A percentile compares a stretch with the other conserved stretches of the same genome.
phyloP scores from a whole-genome alignment of 225 moss, liverwort and hornwort genomes.

The Straminergon stramineum region DNA sequence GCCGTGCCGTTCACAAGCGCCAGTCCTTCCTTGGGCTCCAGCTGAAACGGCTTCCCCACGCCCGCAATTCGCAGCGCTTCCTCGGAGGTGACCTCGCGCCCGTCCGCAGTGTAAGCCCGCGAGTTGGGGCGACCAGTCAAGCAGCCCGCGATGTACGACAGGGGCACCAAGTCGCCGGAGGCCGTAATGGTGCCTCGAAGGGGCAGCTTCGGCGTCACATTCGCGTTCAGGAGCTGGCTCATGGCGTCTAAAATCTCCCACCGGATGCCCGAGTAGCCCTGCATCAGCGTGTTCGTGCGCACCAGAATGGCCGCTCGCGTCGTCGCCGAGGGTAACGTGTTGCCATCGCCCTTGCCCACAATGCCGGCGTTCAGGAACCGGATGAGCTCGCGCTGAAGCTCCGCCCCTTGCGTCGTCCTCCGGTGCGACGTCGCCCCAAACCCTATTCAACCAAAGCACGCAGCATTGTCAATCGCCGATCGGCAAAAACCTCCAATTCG shows the following conservation, averaged over 20 bases:
- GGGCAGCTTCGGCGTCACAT: constrained; percentile 40
- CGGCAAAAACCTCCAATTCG: not conserved
- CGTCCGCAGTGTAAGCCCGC: constrained; percentile 20
- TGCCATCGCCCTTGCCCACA: constrained; percentile 34
- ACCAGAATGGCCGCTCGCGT: constrained; percentile 47
- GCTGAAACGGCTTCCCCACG: constrained; percentile 25
- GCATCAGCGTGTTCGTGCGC: constrained; percentile 47
- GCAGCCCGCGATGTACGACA: constrained; percentile 47
- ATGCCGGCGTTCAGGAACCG: constrained; percentile 45
- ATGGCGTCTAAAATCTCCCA: constrained; percentile 41
- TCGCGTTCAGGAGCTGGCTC: constrained; percentile 22
- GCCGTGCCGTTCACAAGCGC: constrained; percentile 50
- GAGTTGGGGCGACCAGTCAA: constrained; percentile 33
- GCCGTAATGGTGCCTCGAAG: constrained; percentile 37
- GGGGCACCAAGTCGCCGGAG: constrained; percentile 38
- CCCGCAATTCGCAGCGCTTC: constrained; percentile 32
- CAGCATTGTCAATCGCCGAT: not conserved
- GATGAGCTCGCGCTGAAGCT: constrained; percentile 38
- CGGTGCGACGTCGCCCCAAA: constrained; percentile 46
- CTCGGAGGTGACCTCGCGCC: constrained; percentile 23
- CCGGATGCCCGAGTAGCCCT: constrained; percentile 45
- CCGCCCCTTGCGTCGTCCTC: constrained; percentile 28
- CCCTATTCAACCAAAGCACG: constrained; percentile 5
- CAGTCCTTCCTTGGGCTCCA: constrained; percentile 42
- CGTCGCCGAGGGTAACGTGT: constrained; percentile 24